Evolutionary conservation across 768 basidiomycete genomes (phyloP), one percentile per base, ranked within the genome.

Genomic region (Hysterangium stoloniferum): DNA sequence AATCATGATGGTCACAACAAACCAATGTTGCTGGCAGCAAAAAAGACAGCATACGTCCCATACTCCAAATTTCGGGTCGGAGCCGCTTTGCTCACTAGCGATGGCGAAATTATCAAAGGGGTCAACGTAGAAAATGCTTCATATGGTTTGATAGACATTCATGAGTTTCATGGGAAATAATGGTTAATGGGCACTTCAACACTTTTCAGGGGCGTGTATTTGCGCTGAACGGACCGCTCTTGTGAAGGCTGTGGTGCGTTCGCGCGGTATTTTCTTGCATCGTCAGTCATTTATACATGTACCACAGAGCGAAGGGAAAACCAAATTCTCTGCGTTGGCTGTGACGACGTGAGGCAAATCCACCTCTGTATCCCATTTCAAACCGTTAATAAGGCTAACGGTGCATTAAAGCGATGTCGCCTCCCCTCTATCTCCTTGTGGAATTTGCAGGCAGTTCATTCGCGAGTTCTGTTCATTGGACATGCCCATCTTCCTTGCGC

Each of bases 11-110:
- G 41, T 25, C 19, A 24, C 22, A 42, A 17, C 20, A 25, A 28
- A 42, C 41, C 15, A 25, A 22, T n/a, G 2, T 19, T 52, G 4
- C 37, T 45, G 17, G 5, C 55, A 71, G 72, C 69, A n/a, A 53
- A 65, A 63, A 69, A 84, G 54, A 71, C 76, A 28, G 75, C 86
- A 0, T 94, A 96, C 65, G 77, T 71, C 29, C 89, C 81, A 0
- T 98, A 96, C 68, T 93, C 91, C 25, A 84, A 90, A 27, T 96
- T 99, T 62, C 80, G 84, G 6, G 95, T 97, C 13, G 95, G 95
- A 0, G 94, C 93, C 0, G 88, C 92, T 1, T 66, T 97, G 9
- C 66, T 97, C 15, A 70, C 82, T 2, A 61, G 75, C 0, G 78
- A 84, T 35, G 89, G 88, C 0, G 64, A 70, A 7, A 77, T 95